These are phyloP conservation scores for Ceratocystis cubensis DNA, from an alignment of 2,329 filamentous ascomycete genomes.

Conservation along the genomic window DNA sequence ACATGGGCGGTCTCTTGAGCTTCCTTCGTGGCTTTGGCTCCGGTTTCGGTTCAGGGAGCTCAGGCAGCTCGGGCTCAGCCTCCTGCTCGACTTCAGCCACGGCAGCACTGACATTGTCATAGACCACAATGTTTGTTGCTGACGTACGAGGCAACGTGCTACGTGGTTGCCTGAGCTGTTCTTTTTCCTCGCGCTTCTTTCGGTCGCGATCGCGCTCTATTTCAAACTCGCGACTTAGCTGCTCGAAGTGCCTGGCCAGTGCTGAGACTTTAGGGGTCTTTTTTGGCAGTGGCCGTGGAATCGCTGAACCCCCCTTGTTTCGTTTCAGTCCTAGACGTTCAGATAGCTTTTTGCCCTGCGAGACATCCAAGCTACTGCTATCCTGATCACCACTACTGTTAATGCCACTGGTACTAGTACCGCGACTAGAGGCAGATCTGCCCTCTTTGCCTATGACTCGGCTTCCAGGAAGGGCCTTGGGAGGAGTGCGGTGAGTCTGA, in stretches of 20 bases:
- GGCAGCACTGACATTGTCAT: conserved; percentile 84
- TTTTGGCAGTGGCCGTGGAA: conserved; percentile 73
- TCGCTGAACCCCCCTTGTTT: conserved; percentile 54
- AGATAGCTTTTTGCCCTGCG: conserved; percentile 51
- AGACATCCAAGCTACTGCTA: neutral
- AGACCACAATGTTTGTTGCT: conserved; percentile 90
- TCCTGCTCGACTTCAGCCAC: conserved; percentile 61
- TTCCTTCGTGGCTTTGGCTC: conserved; percentile 12
- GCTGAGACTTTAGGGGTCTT: conserved; percentile 71
- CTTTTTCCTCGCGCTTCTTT: conserved; percentile 65
- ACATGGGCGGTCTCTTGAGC: conserved; percentile 16
- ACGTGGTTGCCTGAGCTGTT: conserved; percentile 51
- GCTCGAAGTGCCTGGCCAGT: conserved; percentile 92
- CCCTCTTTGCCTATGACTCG: neutral
- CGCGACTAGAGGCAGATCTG: neutral
- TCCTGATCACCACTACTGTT: neutral
- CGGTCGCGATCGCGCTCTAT: conserved; percentile 82
- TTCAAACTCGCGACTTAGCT: conserved; percentile 90
- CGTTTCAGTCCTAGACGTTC: conserved; percentile 63
- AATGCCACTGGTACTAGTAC: neutral
- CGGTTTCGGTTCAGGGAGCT: conserved; percentile 8
- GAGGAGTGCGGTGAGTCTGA: conserved; percentile 11
- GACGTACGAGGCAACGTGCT: conserved; percentile 75
- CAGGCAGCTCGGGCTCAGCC: conserved; percentile 9
- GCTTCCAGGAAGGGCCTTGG: conserved; percentile 10